Base-by-base conservation (phyloP, 108 stramenopile species). In the Aureococcus anophagefferens region DNA sequence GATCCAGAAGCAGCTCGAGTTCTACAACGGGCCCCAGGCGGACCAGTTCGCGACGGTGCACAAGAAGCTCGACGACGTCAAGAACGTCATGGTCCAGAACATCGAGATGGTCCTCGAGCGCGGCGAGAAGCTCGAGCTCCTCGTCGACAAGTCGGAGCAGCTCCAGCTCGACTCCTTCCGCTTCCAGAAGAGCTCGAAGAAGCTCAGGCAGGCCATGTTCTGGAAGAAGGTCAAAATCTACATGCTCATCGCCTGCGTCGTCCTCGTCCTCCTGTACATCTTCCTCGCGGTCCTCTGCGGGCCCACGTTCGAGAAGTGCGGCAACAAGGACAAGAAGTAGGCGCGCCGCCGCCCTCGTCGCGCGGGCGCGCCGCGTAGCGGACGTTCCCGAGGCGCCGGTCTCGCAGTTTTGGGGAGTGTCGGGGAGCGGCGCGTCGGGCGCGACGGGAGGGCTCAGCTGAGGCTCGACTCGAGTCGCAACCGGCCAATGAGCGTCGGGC, bases 121-220 rank as follows among this genome's bases (percentile, higher is more conserved):
- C 21, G 87, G 87, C 64, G 87, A 87, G 70, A 80, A 81, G 25
- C 63, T 87, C 36, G 87, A 87, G 80, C 66, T 87, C 30, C 79
- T 87, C 25, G 86, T 87, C n/a, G 86, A 87, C 67, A 80, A 86
- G 69, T 77, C 71, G 9, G 85, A 76, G 35, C 45, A 78, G 16
- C 76, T 84, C 33, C 31, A 68, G 30, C 44, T 63, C 18, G 34
- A 46, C 32, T 73, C 80, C 21, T 33, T 62, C 35, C 74, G 71
- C 35, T 81, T 81, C 46, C 34, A 81, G 45, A 73, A 69, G 21
- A 37, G 35, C 16, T 44, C 64, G 37, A 69, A 46, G 63, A 21
- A 66, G 37, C 31, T 80, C 45, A 63, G 46, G 29, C 33, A 69
- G 17, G 71, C 30, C 67, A 74, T 78, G 75, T 75, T 73, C 34